Evolutionary conservation across 2,329 filamentous ascomycete species (phyloP).

Genomic region (Pyricularia pennisetigena): DNA sequence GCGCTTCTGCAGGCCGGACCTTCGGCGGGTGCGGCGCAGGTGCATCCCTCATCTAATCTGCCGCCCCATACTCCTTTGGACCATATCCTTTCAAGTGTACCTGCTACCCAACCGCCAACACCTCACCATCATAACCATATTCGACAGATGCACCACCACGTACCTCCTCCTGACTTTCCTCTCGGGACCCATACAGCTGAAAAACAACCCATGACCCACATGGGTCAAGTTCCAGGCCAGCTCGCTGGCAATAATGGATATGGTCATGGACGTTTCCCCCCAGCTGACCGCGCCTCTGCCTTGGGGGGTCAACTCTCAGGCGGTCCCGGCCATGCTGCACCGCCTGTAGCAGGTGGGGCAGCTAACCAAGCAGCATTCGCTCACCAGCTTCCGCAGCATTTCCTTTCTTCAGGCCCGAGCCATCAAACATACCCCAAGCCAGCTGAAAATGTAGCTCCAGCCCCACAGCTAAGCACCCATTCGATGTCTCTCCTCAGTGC

Average conservation of each 20-base stretch:
- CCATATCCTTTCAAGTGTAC: constrained; percentile 33
- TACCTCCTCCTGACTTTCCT: constrained; percentile 38
- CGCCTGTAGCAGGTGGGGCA: background rate
- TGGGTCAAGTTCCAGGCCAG: background rate
- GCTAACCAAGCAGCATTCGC: background rate
- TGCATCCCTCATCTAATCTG: constrained; percentile 10
- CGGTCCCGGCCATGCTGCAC: background rate
- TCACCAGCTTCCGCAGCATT: background rate
- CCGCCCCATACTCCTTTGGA: constrained; percentile 44
- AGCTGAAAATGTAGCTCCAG: constrained; percentile 10
- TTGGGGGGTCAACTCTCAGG: background rate
- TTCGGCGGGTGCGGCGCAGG: constrained; percentile 1
- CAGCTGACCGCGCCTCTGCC: background rate
- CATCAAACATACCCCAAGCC: constrained; percentile 10
- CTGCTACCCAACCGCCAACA: constrained; percentile 40
- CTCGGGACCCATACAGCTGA: constrained; percentile 15
- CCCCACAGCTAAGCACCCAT: constrained; percentile 20
- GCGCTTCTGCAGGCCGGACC: constrained; percentile 35
- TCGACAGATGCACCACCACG: constrained; percentile 32
- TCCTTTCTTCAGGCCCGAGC: background rate
- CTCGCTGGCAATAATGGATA: background rate
- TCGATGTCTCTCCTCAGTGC: constrained; percentile 27
- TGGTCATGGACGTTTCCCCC: background rate
- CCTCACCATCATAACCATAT: constrained; percentile 47
- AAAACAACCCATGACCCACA: background rate